These are phyloP conservation scores for Stachybotrys echinatus DNA, from an alignment of 2,329 filamentous ascomycete genomes.

Conservation along the genomic window DNA sequence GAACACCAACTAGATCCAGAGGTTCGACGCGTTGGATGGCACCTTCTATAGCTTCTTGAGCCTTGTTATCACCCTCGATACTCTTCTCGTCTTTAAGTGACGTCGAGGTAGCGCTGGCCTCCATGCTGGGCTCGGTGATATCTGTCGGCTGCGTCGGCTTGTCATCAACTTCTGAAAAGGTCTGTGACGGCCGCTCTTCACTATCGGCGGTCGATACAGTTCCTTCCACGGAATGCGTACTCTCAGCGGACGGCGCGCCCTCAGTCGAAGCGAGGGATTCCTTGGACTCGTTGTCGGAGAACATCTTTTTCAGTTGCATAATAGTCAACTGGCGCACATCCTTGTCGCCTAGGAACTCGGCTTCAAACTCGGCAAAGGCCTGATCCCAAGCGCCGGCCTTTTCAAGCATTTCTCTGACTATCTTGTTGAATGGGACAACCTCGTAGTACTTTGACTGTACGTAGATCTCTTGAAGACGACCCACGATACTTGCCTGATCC, in stretches of 20 bases:
- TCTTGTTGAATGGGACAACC: constrained; percentile 85
- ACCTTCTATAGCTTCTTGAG: constrained; percentile 22
- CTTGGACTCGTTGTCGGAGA: constrained; percentile 82
- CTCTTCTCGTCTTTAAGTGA: constrained; percentile 10
- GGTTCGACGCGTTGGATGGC: constrained; percentile 43
- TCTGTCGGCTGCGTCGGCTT: constrained; percentile 40
- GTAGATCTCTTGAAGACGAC: constrained; percentile 82
- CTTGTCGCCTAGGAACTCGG: constrained; percentile 91
- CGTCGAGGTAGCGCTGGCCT: constrained; percentile 21
- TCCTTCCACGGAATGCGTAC: constrained; percentile 56
- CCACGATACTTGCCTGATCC: constrained; percentile 69
- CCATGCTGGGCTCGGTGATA: constrained; percentile 26
- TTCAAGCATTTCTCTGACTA: constrained; percentile 85
- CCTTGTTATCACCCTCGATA: neutral
- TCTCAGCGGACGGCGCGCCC: constrained; percentile 36
- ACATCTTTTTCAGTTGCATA: constrained; percentile 90
- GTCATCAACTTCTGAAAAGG: constrained; percentile 40
- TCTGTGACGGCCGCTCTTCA: constrained; percentile 41
- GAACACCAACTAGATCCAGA: constrained; percentile 41
- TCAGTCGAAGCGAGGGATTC: constrained; percentile 69
- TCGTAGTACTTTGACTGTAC: constrained; percentile 95
- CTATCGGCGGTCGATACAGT: constrained; percentile 48
- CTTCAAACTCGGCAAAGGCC: constrained; percentile 84
- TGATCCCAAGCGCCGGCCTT: constrained; percentile 92
- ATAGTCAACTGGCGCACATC: constrained; percentile 90